Evolutionary conservation across 257 asterid genomes (phyloP).

Genomic region (Nicotiana otophora): DNA sequence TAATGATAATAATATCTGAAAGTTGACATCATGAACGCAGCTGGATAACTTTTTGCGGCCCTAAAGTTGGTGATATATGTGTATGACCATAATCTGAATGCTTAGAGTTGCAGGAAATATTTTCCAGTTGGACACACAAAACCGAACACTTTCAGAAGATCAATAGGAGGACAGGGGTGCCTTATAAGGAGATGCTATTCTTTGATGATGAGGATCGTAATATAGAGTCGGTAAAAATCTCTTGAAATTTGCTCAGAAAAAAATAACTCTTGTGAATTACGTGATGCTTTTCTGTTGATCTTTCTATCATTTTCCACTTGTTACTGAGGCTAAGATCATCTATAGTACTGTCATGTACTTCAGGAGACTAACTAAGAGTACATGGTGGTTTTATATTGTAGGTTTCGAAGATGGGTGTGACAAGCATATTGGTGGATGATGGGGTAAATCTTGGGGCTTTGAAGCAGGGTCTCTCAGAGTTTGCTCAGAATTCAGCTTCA

Average conservation of each 20-base stretch:
- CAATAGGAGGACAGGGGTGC: conserved; percentile 20
- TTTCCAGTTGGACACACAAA: conserved; percentile 31
- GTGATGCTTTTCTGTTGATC: neutral
- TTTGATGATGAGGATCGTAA: conserved; percentile 36
- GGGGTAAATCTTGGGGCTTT: conserved; percentile 32
- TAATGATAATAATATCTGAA: no score
- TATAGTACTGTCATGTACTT: neutral
- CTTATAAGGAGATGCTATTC: conserved; percentile 30
- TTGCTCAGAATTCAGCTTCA: conserved; percentile 21
- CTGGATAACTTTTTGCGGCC: neutral
- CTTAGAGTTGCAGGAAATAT: conserved; percentile 27
- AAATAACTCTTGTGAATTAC: no score
- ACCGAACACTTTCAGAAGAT: conserved; percentile 34
- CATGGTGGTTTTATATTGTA: neutral
- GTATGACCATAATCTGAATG: neutral
- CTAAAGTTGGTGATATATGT: neutral
- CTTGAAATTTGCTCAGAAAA: neutral
- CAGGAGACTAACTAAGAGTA: neutral
- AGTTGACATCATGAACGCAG: no score
- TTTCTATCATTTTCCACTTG: neutral
- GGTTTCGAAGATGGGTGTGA: conserved; percentile 36
- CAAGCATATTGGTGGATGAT: conserved; percentile 23
- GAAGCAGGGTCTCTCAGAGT: conserved; percentile 25
- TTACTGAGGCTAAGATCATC: neutral
- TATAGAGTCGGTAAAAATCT: conserved; percentile 14